phyloP scores from a whole-genome alignment of 2,329 filamentous ascomycete species.

The Microsporum audouinii region DNA sequence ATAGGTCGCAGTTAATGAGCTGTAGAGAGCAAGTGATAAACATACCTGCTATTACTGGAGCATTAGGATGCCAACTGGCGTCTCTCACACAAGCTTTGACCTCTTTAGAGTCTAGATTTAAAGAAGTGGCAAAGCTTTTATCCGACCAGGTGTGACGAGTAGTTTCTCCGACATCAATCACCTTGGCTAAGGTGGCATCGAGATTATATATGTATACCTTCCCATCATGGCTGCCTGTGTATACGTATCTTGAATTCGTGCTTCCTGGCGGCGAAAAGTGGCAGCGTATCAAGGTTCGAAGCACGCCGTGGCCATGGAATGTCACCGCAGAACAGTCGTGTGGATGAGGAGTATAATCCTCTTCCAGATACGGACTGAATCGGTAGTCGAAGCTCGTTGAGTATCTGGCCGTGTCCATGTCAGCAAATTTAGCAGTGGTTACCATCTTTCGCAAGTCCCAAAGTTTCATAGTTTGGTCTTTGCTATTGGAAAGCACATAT shows the following conservation, averaged over 20 bases:
- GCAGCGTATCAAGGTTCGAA: constrained; percentile 83
- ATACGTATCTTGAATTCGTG: constrained; percentile 84
- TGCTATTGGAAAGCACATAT: constrained; percentile 87
- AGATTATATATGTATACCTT: constrained; percentile 87
- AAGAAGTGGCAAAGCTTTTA: constrained; percentile 22
- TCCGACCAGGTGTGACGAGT: constrained; percentile 53
- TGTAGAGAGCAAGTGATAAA: constrained; percentile 11
- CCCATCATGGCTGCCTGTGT: constrained; percentile 80
- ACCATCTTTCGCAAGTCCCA: constrained; percentile 93
- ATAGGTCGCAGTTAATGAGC: neutral
- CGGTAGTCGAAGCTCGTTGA: constrained; percentile 54
- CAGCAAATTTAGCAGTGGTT: constrained; percentile 49
- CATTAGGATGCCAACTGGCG: constrained; percentile 80
- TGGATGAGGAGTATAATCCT: constrained; percentile 54
- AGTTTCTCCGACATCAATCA: constrained; percentile 63
- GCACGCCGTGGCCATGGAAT: constrained; percentile 78
- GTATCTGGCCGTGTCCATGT: constrained; percentile 41
- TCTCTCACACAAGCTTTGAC: constrained; percentile 66
- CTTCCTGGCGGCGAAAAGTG: constrained; percentile 84
- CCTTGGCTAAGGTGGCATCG: constrained; percentile 69
- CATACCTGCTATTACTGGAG: constrained; percentile 62
- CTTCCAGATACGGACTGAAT: constrained; percentile 44
- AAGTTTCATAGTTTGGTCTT: constrained; percentile 94
- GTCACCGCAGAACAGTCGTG: constrained; percentile 87
- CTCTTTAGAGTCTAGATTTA: constrained; percentile 26